Evolutionary conservation across 164 flowering plant species (phyloP).

Genomic region (Chimonanthus praecox): DNA sequence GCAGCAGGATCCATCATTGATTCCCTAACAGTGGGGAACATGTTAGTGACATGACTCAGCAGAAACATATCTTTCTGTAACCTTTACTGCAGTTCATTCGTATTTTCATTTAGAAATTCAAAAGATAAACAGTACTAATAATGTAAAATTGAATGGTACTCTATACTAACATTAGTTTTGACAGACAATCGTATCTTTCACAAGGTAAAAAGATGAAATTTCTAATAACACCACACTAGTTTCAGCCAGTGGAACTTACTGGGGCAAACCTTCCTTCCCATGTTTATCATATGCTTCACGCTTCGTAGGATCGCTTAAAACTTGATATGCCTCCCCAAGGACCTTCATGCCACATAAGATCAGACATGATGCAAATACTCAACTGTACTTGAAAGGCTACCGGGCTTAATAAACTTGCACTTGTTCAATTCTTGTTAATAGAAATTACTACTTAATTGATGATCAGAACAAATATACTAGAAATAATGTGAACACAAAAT

Average conservation of each 20-base stretch:
- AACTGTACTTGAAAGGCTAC: too few species aligned
- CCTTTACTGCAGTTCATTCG: not conserved
- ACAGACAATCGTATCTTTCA: not conserved
- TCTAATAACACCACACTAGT: not conserved
- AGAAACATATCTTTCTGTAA: not conserved
- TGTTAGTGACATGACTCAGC: not conserved
- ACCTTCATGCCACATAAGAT: slow-evolving; percentile 31
- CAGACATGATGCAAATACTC: not conserved
- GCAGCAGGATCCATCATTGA: slow-evolving; percentile 79
- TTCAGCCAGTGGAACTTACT: slow-evolving; percentile 43
- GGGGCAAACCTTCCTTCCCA: slow-evolving; percentile 64
- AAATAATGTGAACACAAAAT: not conserved
- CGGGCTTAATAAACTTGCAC: not conserved
- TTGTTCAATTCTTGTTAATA: not conserved
- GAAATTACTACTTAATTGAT: not conserved
- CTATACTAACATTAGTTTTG: not conserved
- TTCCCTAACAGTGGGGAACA: slow-evolving; percentile 42
- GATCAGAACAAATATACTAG: not conserved
- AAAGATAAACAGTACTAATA: not conserved
- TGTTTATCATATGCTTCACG: slow-evolving; percentile 80
- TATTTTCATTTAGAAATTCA: not conserved
- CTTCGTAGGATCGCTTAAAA: slow-evolving; percentile 79
- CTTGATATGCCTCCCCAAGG: slow-evolving; percentile 97
- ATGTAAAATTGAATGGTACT: not conserved
- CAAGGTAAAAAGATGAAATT: not conserved